Percentiles rank a stretch among this genome's conserved stretches.
phyloP scores from a whole-genome alignment of 768 basidiomycete genomes.

The Podaxis sp. region DNA sequence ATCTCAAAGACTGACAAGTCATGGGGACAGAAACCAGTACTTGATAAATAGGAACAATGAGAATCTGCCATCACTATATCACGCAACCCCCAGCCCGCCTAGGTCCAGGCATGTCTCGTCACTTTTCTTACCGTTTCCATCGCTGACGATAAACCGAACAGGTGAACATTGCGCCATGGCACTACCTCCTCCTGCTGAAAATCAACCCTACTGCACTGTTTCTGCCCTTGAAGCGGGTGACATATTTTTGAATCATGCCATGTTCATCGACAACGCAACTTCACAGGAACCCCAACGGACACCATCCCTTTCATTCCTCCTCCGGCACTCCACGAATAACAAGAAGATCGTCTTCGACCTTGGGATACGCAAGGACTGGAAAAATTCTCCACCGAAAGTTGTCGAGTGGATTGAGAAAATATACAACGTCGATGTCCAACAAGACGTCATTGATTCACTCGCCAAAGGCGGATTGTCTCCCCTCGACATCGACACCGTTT shows the following conservation, averaged over 20 bases:
- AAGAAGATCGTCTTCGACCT: conserved; percentile 52
- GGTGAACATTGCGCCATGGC: conserved; percentile 15
- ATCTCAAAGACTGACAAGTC: neutral
- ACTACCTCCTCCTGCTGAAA: conserved; percentile 36
- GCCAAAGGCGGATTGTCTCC: conserved; percentile 46
- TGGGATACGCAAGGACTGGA: conserved; percentile 48
- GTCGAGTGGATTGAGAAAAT: conserved; percentile 25
- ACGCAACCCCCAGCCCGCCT: too few relatives aligned
- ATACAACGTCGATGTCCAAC: conserved; percentile 26
- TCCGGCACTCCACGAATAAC: conserved; percentile 42
- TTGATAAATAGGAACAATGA: too few relatives aligned
- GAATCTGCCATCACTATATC: too few relatives aligned
- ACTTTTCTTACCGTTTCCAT: neutral
- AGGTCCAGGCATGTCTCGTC: too few relatives aligned
- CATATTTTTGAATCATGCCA: conserved; percentile 35
- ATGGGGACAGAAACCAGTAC: neutral
- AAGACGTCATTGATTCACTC: conserved; percentile 48
- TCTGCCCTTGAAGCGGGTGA: conserved; percentile 56
- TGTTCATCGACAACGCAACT: conserved; percentile 33
- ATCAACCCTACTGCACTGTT: conserved; percentile 51
- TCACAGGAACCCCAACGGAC: conserved; percentile 26
- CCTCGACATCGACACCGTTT: conserved; percentile 40
- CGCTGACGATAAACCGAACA: neutral
- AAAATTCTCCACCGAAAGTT: conserved; percentile 35
- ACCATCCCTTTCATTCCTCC: conserved; percentile 52